phyloP scores from a whole-genome alignment of 352 stramenopile genomes.

The Globisporangium heterothallicum region DNA sequence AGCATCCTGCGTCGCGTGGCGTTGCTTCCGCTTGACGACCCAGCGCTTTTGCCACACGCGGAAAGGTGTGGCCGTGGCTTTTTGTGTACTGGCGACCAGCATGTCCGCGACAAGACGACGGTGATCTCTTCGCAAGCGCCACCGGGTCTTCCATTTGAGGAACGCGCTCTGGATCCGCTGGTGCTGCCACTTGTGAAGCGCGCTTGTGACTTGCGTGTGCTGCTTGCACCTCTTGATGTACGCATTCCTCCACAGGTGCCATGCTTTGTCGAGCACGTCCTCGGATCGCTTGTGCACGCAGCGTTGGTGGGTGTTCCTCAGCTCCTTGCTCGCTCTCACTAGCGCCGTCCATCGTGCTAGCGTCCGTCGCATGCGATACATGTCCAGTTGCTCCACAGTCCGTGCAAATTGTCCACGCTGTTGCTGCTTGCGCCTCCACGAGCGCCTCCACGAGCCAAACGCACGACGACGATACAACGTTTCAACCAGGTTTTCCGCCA shows the following conservation, averaged over 20 bases:
- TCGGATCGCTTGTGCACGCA: not conserved
- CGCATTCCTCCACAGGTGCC: conserved; percentile 15
- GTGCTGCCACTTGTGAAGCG: conserved; percentile 22
- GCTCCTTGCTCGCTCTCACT: conserved; percentile 1
- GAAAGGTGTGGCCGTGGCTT: conserved; percentile 19
- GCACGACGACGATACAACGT: not conserved
- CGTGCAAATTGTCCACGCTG: conserved; percentile 2
- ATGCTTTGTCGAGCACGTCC: conserved; percentile 2
- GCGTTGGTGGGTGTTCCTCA: not conserved
- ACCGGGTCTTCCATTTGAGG: conserved; percentile 28
- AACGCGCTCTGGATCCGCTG: conserved; percentile 22
- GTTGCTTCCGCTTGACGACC: not conserved
- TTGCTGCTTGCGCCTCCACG: conserved; percentile 2
- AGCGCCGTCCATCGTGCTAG: conserved; percentile 18
- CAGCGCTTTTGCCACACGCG: conserved; percentile 18
- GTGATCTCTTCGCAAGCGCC: conserved; percentile 24
- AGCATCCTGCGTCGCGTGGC: not conserved
- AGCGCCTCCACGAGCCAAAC: conserved; percentile 19
- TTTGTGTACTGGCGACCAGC: conserved; percentile 11
- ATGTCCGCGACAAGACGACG: conserved; percentile 16
- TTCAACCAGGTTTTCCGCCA: conserved; percentile 1
- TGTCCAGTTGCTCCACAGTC: conserved; percentile 8
- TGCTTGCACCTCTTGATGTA: conserved; percentile 15
- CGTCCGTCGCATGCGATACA: not conserved
- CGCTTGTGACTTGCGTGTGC: conserved; percentile 10